phyloP scores from a whole-genome alignment of 2,329 filamentous ascomycete species.

The Ceratocystis diversiconidia region DNA sequence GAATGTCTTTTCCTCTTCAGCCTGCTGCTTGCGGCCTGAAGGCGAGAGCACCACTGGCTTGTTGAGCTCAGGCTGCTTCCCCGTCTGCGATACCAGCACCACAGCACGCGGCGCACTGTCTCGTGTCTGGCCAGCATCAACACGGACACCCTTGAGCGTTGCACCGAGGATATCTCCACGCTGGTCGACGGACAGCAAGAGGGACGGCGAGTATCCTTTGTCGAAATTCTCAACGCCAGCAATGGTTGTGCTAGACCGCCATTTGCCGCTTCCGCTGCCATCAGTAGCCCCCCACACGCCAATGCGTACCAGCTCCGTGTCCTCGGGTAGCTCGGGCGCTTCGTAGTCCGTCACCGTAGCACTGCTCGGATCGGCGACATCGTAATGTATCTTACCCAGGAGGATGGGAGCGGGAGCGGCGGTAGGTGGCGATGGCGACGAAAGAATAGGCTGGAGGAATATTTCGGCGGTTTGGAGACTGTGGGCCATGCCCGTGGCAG shows the following conservation, averaged over 20 bases:
- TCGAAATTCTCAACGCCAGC: slow-evolving; percentile 42
- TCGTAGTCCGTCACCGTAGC: slow-evolving; percentile 41
- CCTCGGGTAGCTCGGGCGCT: slow-evolving; percentile 37
- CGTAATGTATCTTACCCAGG: slow-evolving; percentile 45
- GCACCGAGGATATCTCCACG: slow-evolving; percentile 33
- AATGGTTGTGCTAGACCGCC: slow-evolving; percentile 43
- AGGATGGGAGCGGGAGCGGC: slow-evolving; percentile 26
- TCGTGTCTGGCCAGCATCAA: slow-evolving; percentile 50
- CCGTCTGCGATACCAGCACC: slow-evolving; percentile 34
- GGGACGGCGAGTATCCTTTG: slow-evolving; percentile 45
- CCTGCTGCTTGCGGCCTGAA: slow-evolving; percentile 42
- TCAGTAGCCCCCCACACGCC: slow-evolving; percentile 39
- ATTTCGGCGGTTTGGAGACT: slow-evolving; percentile 35
- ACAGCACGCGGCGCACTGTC: slow-evolving; percentile 49
- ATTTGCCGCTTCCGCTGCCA: slow-evolving; percentile 25
- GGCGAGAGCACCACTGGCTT: slow-evolving; percentile 47
- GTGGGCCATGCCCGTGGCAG: slow-evolving; percentile 29
- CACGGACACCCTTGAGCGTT: slow-evolving; percentile 39
- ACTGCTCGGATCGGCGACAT: slow-evolving; percentile 30
- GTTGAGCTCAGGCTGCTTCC: slow-evolving; percentile 45
- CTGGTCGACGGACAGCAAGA: slow-evolving; percentile 38
- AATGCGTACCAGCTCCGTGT: slow-evolving; percentile 38
- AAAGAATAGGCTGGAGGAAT: slow-evolving; percentile 39
- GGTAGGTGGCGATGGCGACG: slow-evolving; percentile 18
- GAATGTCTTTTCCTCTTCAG: slow-evolving; percentile 47